Evolutionary conservation across 306 rosid species (phyloP), one percentile per base, ranked within the genome.

Genomic region (Hippophae rhamnoides): DNA sequence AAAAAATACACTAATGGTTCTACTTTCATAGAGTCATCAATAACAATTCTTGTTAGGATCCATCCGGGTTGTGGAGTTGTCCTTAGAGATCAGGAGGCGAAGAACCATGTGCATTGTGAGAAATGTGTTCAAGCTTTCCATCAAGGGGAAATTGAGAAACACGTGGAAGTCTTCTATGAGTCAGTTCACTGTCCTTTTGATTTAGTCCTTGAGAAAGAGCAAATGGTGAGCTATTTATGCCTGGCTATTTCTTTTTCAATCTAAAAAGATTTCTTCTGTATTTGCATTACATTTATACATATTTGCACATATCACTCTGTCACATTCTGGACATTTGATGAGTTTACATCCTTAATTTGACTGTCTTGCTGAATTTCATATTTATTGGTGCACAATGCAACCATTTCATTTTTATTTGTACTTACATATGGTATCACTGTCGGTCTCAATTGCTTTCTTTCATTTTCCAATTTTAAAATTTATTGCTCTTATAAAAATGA

Each of bases 131-230:
- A 81, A 74, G 89, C 96, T 56, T 84, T 84, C 77, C 99, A 87
- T 64, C 85, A 54, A 57, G 86, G 71, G 57, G 93, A 92, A 76
- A 74, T 92, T 78, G 95, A 85, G 56, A 92, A 92, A 74, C 99
- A 92, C 70, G 62, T 76, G 79, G 88, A 80, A 73, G 99, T 92
- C 62, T 92, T 92, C 72, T 96, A 92, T 2, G 96, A 85, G 72
- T 95, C 99, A 57, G 70, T 87, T 65, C 76, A 74, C 42, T 92
- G 99, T 70, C 68, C 96, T 38, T 92, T 96, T 56, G 99, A 93
- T 64, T 69, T 80, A 58, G 65, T 80, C 72, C 96, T 92, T 7
- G 95, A 88, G 79, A 92, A 92, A 79, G 88, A 85, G 69, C 76
- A 83, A 60, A 92, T 92, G 99, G 99, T 92, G 55, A 81, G 84